Evolutionary conservation across 441 rosid genomes (phyloP), one percentile per base, ranked within the genome.

Genomic region (Omphalea diandra): DNA sequence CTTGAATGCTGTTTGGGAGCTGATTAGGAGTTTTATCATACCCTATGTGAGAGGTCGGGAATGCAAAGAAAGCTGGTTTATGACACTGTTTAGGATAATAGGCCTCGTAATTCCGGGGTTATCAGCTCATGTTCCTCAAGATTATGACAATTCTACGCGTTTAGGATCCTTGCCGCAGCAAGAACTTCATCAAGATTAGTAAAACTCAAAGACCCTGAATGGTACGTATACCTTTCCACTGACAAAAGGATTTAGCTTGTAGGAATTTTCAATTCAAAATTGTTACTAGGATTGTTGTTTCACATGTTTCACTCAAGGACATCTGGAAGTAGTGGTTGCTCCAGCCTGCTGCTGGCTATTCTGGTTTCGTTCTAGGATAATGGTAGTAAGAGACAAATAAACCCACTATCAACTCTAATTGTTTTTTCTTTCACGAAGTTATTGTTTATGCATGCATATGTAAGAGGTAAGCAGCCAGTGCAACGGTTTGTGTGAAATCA

Each of bases 91-190:
- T 32, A 81, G 99, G 72, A 11, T 81, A 1, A 27, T 82, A 1
- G 97, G 88, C 7, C 36, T 91, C 69, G 65, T 72, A 18, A 54
- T 81, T 62, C 97, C 97, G 0, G 94, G 97, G 47, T 17, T 85
- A 20, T 24, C 96, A n/a, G 86, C 86, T 65, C 97, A 93, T 73
- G 33, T 17, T 35, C 82, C 79, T 67, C 83, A 77, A 49, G 90
- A 93, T 72, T 93, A 93, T 69, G 69, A 79, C 53, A 90, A 92
- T 53, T 63, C 79, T 41, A 80, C 81, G 7, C 83, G 81, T 24
- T 68, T 86, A 56, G 91, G 88, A 49, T 75, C 83, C 31, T 40
- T 73, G 27, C 75, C 78, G 18, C 35, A 52, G 32, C 55, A 59
- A 24, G 20, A 67, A 2, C 73, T 27, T 56, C 72, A 76, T 63